These are phyloP conservation scores for Laburnicola sp. DNA, from an alignment of 2,329 filamentous ascomycete genomes.

Conservation along the genomic window DNA sequence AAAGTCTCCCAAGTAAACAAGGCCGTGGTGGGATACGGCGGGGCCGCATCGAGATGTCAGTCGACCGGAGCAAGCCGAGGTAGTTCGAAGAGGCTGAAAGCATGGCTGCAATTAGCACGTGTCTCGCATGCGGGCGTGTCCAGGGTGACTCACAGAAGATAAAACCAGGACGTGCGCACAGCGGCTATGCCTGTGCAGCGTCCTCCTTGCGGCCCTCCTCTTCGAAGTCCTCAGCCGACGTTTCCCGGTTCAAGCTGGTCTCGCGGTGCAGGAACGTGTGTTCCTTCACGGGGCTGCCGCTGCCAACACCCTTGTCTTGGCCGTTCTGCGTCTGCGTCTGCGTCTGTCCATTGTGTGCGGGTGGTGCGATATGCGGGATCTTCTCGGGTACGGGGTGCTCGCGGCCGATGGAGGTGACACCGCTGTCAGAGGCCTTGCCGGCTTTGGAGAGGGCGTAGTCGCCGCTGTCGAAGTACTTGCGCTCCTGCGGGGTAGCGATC, in stretches of 20 bases:
- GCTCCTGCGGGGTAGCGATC: constrained; percentile 60
- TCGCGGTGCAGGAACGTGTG: constrained; percentile 83
- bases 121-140: not conserved
- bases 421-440: constrained; percentile 91
- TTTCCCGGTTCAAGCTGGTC: constrained; percentile 75
- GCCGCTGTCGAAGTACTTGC: constrained; percentile 95
- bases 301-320: constrained; percentile 55
- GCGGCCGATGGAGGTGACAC: constrained; percentile 89
- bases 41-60: constrained; percentile 24
- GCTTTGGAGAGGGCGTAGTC: constrained; percentile 97
- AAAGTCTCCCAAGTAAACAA: constrained; percentile 13
- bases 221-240: constrained; percentile 66
- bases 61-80: constrained; percentile 8
- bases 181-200: constrained; percentile 24
- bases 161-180: not conserved
- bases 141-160: not conserved
- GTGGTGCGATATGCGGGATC: constrained; percentile 83
- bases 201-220: constrained; percentile 35
- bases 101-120: constrained; percentile 5
- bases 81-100: constrained; percentile 7
- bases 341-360: constrained; percentile 51
- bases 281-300: constrained; percentile 87
- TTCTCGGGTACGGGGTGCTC: constrained; percentile 94
- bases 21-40: constrained; percentile 18
- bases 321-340: constrained; percentile 36